Evolutionary conservation across 2,329 filamentous ascomycete species (phyloP).

Genomic region (Lasiodiplodia hormozganensis): DNA sequence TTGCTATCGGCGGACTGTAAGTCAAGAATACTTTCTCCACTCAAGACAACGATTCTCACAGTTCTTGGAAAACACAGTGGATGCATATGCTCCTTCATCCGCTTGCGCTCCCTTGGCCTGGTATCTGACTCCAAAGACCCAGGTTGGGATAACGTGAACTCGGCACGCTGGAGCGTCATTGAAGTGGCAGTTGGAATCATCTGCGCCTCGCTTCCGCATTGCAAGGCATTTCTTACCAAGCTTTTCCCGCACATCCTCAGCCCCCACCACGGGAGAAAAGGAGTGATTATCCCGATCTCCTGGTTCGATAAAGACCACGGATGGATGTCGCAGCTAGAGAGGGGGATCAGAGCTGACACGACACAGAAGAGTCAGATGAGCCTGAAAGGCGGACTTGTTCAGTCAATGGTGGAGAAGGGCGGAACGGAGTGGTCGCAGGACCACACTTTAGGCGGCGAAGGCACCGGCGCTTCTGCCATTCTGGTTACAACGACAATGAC

Average conservation of each 20-base stretch:
- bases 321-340: background rate
- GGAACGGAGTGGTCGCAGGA: too few species aligned
- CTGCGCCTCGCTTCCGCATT: constrained; percentile 40
- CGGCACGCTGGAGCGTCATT: constrained; percentile 40
- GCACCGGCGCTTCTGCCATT: background rate
- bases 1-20: constrained; percentile 42
- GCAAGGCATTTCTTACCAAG: constrained; percentile 37
- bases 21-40: background rate
- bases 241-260: background rate
- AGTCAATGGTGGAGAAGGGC: background rate
- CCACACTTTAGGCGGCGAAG: background rate
- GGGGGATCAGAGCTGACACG: background rate
- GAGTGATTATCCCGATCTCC: background rate
- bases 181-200: constrained; percentile 42
- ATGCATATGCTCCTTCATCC: constrained; percentile 41
- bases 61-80: constrained; percentile 34
- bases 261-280: background rate
- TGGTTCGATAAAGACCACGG: background rate
- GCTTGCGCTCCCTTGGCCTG: constrained; percentile 38
- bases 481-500: constrained; percentile 1
- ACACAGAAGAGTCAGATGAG: background rate
- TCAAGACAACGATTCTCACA: too few species aligned
- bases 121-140: constrained; percentile 41
- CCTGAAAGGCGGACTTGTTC: background rate
- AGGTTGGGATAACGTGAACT: constrained; percentile 42